phyloP scores from a whole-genome alignment of 2,329 filamentous ascomycete genomes.

The Penicillium sp. region DNA sequence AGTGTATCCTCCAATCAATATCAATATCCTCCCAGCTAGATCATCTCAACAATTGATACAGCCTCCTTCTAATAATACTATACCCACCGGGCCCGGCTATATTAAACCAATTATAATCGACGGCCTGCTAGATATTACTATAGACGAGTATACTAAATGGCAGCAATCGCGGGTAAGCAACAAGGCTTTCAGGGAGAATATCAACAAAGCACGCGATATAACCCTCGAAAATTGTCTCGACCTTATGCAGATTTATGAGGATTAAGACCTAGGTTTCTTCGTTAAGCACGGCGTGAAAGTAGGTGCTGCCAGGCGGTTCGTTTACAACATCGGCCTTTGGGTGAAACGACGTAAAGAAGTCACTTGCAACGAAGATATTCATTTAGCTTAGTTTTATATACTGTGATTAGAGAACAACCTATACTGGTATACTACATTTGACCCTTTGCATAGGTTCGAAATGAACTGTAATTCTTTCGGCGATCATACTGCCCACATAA shows the following conservation, averaged over 20 bases:
- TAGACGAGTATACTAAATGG: slow-evolving; percentile 27
- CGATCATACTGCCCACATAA: too few relatives aligned
- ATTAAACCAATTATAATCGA: neutral
- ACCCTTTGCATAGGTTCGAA: too few relatives aligned
- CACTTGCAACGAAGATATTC: too few relatives aligned
- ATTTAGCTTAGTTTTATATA: too few relatives aligned
- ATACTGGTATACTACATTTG: too few relatives aligned
- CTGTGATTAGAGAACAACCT: too few relatives aligned
- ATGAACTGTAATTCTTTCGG: too few relatives aligned
- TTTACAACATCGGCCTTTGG: neutral
- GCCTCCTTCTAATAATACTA: neutral
- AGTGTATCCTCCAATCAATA: slow-evolving; percentile 8
- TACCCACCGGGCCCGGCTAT: neutral
- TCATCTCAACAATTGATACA: slow-evolving; percentile 10
- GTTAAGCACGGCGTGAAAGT: slow-evolving; percentile 5
- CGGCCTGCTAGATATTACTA: slow-evolving; percentile 22
- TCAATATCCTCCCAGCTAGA: slow-evolving; percentile 24
- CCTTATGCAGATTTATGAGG: slow-evolving; percentile 1
- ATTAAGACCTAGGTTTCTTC: neutral
- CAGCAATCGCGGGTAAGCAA: slow-evolving; percentile 24
- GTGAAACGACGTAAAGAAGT: neutral
- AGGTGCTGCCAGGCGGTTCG: neutral
- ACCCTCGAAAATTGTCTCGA: slow-evolving; percentile 1
- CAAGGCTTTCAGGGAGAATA: slow-evolving; percentile 20
- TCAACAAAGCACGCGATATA: slow-evolving; percentile 26